A percentile compares a stretch with the other conserved stretches of the same genome.
Evolutionary conservation across 176 grass and related monocot genomes (phyloP).

Genomic region (Alloteropsis semialata): DNA sequence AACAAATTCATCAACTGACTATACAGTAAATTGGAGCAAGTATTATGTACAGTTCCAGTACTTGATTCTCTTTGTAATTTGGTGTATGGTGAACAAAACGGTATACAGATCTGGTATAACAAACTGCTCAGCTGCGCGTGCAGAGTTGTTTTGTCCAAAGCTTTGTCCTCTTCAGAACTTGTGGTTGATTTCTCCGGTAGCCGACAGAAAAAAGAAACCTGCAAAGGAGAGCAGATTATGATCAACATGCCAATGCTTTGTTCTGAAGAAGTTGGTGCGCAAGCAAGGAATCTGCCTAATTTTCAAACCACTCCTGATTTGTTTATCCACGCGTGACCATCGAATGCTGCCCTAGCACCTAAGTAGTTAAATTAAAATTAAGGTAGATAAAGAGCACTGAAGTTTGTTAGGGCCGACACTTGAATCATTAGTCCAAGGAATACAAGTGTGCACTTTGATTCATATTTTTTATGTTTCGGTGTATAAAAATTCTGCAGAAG

Average conservation of each 20-base stretch:
- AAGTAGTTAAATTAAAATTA: constrained; percentile 34
- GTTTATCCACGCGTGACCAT: constrained; percentile 28
- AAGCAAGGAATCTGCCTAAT: constrained; percentile 26
- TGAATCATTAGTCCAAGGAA: constrained; percentile 9
- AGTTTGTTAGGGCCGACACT: constrained; percentile 25
- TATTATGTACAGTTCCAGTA: constrained; percentile 47
- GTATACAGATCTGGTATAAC: constrained; percentile 17
- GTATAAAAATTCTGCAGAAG: background rate
- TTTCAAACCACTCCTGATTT: constrained; percentile 29
- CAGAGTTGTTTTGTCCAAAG: constrained; percentile 20
- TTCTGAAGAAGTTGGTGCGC: constrained; percentile 14
- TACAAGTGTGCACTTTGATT: background rate
- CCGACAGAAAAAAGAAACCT: constrained; percentile 38
- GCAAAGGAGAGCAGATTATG: background rate
- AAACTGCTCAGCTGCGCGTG: background rate
- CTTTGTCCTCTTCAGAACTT: constrained; percentile 31
- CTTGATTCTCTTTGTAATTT: constrained; percentile 22
- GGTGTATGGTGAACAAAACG: constrained; percentile 22
- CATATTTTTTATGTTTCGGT: background rate
- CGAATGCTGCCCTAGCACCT: constrained; percentile 16
- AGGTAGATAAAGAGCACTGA: constrained; percentile 8
- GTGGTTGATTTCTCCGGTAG: constrained; percentile 24
- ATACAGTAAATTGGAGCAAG: constrained; percentile 25
- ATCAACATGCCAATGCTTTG: constrained; percentile 24
- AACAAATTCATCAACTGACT: constrained; percentile 19